Evolutionary conservation across 352 stramenopile genomes (phyloP), one percentile per base, ranked within the genome.

Genomic region (Pythium dissimile): DNA sequence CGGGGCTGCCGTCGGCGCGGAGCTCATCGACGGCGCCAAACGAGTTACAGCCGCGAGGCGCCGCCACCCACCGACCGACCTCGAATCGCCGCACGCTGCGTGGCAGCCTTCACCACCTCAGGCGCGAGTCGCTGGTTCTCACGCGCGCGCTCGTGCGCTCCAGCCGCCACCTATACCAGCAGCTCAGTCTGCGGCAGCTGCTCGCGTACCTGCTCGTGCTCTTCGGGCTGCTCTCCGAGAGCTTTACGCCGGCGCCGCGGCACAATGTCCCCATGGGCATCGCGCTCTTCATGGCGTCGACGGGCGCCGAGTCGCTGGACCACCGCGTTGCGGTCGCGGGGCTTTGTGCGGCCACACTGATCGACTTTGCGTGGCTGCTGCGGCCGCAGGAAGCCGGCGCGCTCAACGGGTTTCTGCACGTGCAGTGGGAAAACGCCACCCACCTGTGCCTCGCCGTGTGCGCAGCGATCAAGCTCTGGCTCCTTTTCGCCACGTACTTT

Each of bases 191-290:
- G 10, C 80, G 85, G 28, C 78, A 88, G 50, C 59, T 71, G 32
- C 70, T 84, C 34, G 71, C 77, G 35, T 88, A 84, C 42, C 9
- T 76, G 26, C 65, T 88, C 28, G 43, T 88, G 16, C 20, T 91
- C 34, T 57, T 67, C n/a, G 77, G 75, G 1, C 71, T 93, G 49
- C 13, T 91, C 11, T 88, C 78, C 1, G 80, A 91, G 49, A 67
- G 69, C 18, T 68, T 77, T 12, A 87, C 80, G 1, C 83, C 80
- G 5, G 72, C 67, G 15, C 82, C 83, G 21, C 65, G 83, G 5
- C 85, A 90, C 71, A 93, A 93, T 58, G 73, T 84, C 7, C 76
- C 83, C 2, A 71, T 91, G 13, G 80, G 75, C 11, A 76, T 85
- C 24, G 42, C 59, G 26, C 49, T 88, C 20, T 78, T 90, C 37